Evolutionary conservation across 176 grass and related monocot species (phyloP).

Genomic region (Hsuehochloa calcarea): DNA sequence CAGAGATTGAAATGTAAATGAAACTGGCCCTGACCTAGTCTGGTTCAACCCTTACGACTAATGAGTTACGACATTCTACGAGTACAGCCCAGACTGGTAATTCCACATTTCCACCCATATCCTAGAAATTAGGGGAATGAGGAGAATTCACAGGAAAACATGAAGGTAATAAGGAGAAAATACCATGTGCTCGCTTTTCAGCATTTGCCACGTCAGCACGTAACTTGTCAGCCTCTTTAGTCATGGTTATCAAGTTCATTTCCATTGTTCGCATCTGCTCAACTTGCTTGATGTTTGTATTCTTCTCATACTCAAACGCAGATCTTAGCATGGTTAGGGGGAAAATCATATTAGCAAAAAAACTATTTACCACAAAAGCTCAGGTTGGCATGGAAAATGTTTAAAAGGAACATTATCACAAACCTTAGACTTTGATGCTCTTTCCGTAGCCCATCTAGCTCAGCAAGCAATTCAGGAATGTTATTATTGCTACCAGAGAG

Average conservation of each 20-base stretch:
- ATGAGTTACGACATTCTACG: not conserved
- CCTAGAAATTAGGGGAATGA: not conserved
- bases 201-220: slow-evolving; percentile 61
- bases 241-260: slow-evolving; percentile 79
- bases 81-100: not conserved
- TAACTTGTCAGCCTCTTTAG: slow-evolving; percentile 74
- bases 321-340: slow-evolving; percentile 38
- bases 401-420: slow-evolving; percentile 22
- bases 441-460: slow-evolving; percentile 70
- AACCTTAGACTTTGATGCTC: slow-evolving; percentile 85
- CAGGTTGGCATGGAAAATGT: slow-evolving; percentile 20
- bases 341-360: slow-evolving; percentile 25
- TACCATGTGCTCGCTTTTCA: slow-evolving; percentile 57
- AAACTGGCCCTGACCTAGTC: not conserved
- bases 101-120: not conserved
- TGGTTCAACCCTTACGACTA: not conserved
- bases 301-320: slow-evolving; percentile 86
- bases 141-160: slow-evolving; percentile 12
- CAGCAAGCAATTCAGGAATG: slow-evolving; percentile 59
- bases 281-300: slow-evolving; percentile 74
- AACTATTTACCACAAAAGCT: slow-evolving; percentile 10
- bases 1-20: slow-evolving; percentile 7
- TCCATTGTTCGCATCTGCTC: slow-evolving; percentile 88
- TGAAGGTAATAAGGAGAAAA: slow-evolving; percentile 16
- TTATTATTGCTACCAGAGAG: slow-evolving; percentile 46